These are phyloP conservation scores for Aureobasidium sp. DNA, from an alignment of 2,329 filamentous ascomycete genomes.

Conservation along the genomic window DNA sequence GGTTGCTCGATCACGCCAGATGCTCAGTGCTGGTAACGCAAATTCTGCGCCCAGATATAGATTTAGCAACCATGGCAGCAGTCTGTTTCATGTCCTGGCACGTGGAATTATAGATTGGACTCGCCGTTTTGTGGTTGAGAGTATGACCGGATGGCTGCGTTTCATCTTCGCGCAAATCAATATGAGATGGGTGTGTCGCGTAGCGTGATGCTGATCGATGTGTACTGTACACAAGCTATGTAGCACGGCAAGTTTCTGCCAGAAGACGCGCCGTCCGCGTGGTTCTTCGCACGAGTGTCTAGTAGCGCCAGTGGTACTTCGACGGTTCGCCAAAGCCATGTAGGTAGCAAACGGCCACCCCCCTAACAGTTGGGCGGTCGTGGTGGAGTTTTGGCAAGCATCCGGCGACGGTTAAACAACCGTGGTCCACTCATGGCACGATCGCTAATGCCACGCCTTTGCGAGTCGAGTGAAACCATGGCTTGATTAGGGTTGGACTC, in stretches of 20 bases:
- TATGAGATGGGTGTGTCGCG: not conserved
- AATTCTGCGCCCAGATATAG: not conserved
- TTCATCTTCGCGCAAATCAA: not conserved
- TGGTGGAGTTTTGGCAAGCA: slow-evolving; percentile 9
- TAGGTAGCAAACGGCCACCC: not conserved
- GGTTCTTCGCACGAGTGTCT: not conserved
- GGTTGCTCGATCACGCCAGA: not conserved
- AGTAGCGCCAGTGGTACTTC: not conserved
- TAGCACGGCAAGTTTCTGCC: not conserved
- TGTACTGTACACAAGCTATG: not conserved
- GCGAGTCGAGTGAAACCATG: slow-evolving; percentile 3
- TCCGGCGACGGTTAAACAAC: not conserved
- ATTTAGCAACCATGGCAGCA: slow-evolving; percentile 8
- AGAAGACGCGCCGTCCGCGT: not conserved
- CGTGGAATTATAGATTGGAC: slow-evolving; percentile 2
- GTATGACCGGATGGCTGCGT: not conserved
- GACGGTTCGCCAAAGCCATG: not conserved
- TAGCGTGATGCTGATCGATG: not conserved
- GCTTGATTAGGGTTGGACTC: slow-evolving; percentile 9
- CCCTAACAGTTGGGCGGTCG: slow-evolving; percentile 3
- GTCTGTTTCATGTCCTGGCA: not conserved
- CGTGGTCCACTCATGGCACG: slow-evolving; percentile 2
- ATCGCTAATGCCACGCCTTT: not conserved
- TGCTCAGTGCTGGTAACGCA: not conserved
- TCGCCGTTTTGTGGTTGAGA: not conserved